These are phyloP conservation scores for Cordyceps cicadae DNA, from an alignment of 2,329 filamentous ascomycete species.

Conservation along the genomic window DNA sequence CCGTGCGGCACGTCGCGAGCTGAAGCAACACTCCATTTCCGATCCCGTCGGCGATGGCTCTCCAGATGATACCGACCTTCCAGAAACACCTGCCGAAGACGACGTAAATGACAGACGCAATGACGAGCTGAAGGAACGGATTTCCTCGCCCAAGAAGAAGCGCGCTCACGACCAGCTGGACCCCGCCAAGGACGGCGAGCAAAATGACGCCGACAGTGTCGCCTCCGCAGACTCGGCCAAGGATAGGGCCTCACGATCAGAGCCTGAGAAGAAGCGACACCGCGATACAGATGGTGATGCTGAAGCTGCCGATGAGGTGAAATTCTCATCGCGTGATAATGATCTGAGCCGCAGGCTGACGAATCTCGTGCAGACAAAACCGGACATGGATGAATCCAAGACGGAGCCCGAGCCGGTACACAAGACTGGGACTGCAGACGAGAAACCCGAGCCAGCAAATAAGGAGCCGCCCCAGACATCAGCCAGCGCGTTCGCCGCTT, in stretches of 20 bases:
- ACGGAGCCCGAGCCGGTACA: background rate
- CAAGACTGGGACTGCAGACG: background rate
- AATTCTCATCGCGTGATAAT: background rate
- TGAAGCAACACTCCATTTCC: conserved; percentile 57
- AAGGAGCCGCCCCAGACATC: conserved; percentile 35
- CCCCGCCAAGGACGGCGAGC: conserved; percentile 33
- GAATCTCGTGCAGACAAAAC: conserved; percentile 2
- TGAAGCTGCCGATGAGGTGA: background rate
- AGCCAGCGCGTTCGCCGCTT: conserved; percentile 56
- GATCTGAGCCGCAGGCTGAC: conserved; percentile 7
- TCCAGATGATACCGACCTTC: conserved; percentile 18
- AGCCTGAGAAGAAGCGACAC: conserved; percentile 58
- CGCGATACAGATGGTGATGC: conserved; percentile 40
- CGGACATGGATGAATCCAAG: background rate
- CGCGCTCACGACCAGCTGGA: conserved; percentile 52
- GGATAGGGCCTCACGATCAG: conserved; percentile 37
- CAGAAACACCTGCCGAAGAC: conserved; percentile 29
- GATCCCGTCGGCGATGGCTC: conserved; percentile 27
- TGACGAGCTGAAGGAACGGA: conserved; percentile 37
- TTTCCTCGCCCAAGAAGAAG: conserved; percentile 60
- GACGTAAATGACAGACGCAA: conserved; percentile 24
- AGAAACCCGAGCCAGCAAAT: conserved; percentile 16
- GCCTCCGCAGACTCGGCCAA: conserved; percentile 37
- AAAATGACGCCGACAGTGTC: conserved; percentile 35
- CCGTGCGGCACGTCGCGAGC: conserved; percentile 53